phyloP scores from a whole-genome alignment of 495 filamentous ascomycete species.

The Tetracladium setigerum region DNA sequence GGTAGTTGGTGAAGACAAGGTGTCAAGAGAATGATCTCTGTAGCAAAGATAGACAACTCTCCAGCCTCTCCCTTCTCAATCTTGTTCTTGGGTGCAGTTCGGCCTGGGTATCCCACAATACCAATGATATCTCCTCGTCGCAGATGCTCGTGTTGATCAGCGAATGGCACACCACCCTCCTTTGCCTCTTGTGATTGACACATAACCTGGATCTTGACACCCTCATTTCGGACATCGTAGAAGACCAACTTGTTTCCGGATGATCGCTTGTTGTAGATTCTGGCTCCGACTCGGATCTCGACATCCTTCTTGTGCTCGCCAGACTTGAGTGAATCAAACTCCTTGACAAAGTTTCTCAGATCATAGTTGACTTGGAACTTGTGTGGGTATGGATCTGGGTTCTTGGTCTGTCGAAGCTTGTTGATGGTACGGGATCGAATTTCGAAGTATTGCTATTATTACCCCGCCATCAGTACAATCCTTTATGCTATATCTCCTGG shows the following conservation, averaged over 20 bases:
- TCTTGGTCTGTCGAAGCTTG: slow-evolving; percentile 72
- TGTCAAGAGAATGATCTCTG: slow-evolving; percentile 72
- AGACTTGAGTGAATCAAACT: slow-evolving; percentile 70
- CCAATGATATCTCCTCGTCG: slow-evolving; percentile 87
- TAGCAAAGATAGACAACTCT: slow-evolving; percentile 90
- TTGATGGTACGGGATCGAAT: slow-evolving; percentile 81
- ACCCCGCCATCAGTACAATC: slow-evolving; percentile 7
- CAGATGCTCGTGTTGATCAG: slow-evolving; percentile 82
- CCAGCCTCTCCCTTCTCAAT: slow-evolving; percentile 60
- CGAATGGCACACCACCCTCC: slow-evolving; percentile 55
- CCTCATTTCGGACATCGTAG: slow-evolving; percentile 84
- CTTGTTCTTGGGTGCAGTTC: slow-evolving; percentile 82
- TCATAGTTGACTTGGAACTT: slow-evolving; percentile 87
- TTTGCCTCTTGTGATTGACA: slow-evolving; percentile 71
- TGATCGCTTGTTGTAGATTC: slow-evolving; percentile 83
- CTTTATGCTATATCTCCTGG: background rate
- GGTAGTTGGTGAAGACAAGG: slow-evolving; percentile 94
- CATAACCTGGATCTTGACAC: slow-evolving; percentile 82
- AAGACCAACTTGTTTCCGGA: slow-evolving; percentile 83
- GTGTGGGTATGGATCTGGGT: slow-evolving; percentile 91
- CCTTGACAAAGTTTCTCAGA: slow-evolving; percentile 64
- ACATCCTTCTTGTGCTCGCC: slow-evolving; percentile 72
- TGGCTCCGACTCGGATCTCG: slow-evolving; percentile 65
- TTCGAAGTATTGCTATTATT: slow-evolving; percentile 86
- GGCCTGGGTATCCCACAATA: slow-evolving; percentile 80